phyloP scores from a whole-genome alignment of 2,329 filamentous ascomycete species.

The Aspergillus novofumigatus region DNA sequence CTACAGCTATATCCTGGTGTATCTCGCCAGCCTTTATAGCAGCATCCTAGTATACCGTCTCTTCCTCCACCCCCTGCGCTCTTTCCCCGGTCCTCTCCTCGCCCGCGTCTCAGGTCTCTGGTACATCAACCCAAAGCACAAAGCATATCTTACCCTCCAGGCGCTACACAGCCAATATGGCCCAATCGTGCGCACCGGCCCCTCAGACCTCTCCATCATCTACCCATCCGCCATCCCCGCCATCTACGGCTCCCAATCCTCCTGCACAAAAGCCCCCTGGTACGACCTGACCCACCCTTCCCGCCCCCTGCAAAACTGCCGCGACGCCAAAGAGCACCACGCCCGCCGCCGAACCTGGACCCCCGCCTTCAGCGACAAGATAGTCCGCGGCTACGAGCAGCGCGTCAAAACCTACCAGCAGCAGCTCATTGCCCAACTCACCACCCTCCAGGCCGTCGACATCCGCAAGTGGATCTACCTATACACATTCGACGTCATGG shows the following conservation, averaged over 20 bases:
- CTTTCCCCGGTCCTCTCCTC: conserved; percentile 21
- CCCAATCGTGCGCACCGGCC: conserved; percentile 33
- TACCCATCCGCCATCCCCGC: conserved; percentile 33
- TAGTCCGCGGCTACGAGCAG: conserved; percentile 40
- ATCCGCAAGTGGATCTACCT: conserved; percentile 35
- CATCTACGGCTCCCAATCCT: conserved; percentile 36
- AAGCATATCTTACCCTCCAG: conserved; percentile 11
- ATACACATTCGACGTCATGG: conserved; percentile 16
- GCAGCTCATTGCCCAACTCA: conserved; percentile 30
- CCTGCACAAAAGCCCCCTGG: conserved; percentile 40
- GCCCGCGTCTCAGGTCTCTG: conserved; percentile 31
- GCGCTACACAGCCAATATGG: conserved; percentile 34
- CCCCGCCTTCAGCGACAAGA: conserved; percentile 38
- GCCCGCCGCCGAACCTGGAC: conserved; percentile 40
- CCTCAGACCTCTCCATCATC: conserved; percentile 33
- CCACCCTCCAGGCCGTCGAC: conserved; percentile 28
- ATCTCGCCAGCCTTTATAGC: conserved; percentile 3
- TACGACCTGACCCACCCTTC: conserved; percentile 36
- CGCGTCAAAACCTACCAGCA: conserved; percentile 34
- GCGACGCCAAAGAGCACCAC: conserved; percentile 36
- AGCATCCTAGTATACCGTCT: conserved; percentile 9
- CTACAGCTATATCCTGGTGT: not conserved
- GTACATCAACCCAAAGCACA: not conserved
- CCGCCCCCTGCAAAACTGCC: conserved; percentile 36
- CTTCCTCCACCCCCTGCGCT: conserved; percentile 11